A percentile compares a stretch with the other conserved stretches of the same genome.
phyloP scores from a whole-genome alignment of 768 basidiomycete genomes.

The Fomitopsis pulvina region DNA sequence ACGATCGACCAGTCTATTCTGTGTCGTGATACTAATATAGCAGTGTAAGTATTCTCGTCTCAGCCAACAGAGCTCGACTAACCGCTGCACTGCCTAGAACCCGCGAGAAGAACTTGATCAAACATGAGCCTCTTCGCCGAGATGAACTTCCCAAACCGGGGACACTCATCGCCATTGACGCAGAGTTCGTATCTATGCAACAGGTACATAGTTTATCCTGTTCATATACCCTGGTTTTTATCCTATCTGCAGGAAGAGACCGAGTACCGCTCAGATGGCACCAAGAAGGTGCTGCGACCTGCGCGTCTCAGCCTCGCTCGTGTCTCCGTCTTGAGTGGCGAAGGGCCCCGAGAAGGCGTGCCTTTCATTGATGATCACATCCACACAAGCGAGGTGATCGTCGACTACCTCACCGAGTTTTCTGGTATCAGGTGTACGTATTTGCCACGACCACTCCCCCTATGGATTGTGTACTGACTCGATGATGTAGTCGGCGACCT shows the following conservation, averaged over 20 bases:
- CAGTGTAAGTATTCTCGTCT: conserved; percentile 46
- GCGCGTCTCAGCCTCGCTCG: conserved; percentile 89
- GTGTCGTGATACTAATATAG: conserved; percentile 82
- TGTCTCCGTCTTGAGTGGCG: conserved; percentile 88
- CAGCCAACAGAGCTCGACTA: background rate
- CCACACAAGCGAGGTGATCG: conserved; percentile 90
- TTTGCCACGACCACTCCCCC: background rate
- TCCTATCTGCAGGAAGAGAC: conserved; percentile 69
- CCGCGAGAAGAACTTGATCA: conserved; percentile 64
- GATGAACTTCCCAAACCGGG: conserved; percentile 83
- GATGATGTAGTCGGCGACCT: conserved; percentile 79
- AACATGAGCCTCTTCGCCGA: conserved; percentile 64
- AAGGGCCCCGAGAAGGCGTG: conserved; percentile 69
- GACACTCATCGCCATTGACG: conserved; percentile 90
- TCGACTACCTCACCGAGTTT: conserved; percentile 95
- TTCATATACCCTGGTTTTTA: background rate
- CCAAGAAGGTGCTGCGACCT: conserved; percentile 87
- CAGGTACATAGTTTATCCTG: conserved; percentile 42
- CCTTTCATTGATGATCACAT: conserved; percentile 99
- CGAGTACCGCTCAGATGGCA: conserved; percentile 92
- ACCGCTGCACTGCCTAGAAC: conserved; percentile 44
- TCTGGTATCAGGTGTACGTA: conserved; percentile 90
- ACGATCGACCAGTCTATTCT: conserved; percentile 70
- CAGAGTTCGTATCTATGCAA: conserved; percentile 97
- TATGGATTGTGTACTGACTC: too few species aligned